Percentiles rank a stretch among this genome's conserved stretches.
phyloP scores from a whole-genome alignment of 495 filamentous ascomycete genomes.

The Aspergillus egyptiacus region DNA sequence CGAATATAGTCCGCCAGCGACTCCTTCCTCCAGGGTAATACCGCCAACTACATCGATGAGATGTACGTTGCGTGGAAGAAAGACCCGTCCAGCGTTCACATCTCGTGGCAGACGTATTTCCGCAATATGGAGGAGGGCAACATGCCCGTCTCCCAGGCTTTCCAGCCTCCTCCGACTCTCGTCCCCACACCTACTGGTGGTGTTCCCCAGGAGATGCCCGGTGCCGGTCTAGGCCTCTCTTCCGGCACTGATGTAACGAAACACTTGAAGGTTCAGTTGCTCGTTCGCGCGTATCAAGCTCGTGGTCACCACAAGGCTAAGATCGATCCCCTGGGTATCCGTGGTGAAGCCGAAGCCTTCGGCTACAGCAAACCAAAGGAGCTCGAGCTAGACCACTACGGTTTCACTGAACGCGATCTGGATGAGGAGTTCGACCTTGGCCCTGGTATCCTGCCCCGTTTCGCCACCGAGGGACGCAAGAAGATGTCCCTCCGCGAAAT shows the following conservation, averaged over 20 bases:
- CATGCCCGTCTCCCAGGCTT: slow-evolving; percentile 94
- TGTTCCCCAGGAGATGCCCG: slow-evolving; percentile 67
- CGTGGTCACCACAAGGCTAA: slow-evolving; percentile 97
- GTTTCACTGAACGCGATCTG: slow-evolving; percentile 90
- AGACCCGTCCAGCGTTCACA: slow-evolving; percentile 87
- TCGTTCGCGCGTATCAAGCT: slow-evolving; percentile 95
- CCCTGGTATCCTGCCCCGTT: slow-evolving; percentile 91
- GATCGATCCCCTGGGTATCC: slow-evolving; percentile 93
- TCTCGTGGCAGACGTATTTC: slow-evolving; percentile 99
- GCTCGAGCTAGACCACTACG: slow-evolving; percentile 85
- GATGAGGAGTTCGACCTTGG: slow-evolving; percentile 88
- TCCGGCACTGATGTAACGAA: slow-evolving; percentile 82
- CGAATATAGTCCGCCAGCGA: slow-evolving; percentile 69
- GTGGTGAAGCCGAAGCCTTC: slow-evolving; percentile 77
- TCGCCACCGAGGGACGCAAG: slow-evolving; percentile 76
- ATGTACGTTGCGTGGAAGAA: slow-evolving; percentile 98
- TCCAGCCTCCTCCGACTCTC: slow-evolving; percentile 88
- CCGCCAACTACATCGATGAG: slow-evolving; percentile 98
- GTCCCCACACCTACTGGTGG: slow-evolving; percentile 74
- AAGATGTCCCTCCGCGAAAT: slow-evolving; percentile 98
- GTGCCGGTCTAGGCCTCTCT: slow-evolving; percentile 57
- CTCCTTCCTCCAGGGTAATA: slow-evolving; percentile 89
- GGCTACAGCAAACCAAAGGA: slow-evolving; percentile 87
- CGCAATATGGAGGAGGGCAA: slow-evolving; percentile 97
- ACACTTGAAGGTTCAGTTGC: slow-evolving; percentile 95